A percentile compares a stretch with the other conserved stretches of the same genome.
These are phyloP conservation scores for Stemphylium vesicarium DNA, from an alignment of 2,329 filamentous ascomycete genomes.

Conservation along the genomic window DNA sequence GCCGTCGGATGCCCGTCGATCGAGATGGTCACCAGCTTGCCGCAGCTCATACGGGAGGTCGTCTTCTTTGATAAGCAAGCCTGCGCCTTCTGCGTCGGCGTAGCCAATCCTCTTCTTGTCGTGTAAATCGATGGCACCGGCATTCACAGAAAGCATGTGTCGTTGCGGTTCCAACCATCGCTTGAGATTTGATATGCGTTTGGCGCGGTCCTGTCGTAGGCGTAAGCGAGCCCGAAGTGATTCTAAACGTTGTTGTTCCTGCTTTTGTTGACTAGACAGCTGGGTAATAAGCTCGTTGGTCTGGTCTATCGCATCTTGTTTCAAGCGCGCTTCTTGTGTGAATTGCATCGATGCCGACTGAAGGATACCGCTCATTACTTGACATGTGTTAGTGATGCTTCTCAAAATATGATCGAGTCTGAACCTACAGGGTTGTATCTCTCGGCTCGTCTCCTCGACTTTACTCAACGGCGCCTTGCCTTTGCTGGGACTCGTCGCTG, in stretches of 20 bases:
- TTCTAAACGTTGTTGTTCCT: slow-evolving; percentile 76
- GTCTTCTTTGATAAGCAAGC: slow-evolving; percentile 33
- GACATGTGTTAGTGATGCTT: neutral
- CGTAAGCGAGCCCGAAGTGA: slow-evolving; percentile 70
- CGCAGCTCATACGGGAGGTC: slow-evolving; percentile 38
- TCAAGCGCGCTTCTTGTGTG: slow-evolving; percentile 78
- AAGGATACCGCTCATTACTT: slow-evolving; percentile 81
- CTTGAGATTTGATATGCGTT: slow-evolving; percentile 79
- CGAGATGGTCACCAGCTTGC: slow-evolving; percentile 39
- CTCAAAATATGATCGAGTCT: too few relatives aligned
- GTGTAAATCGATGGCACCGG: slow-evolving; percentile 52
- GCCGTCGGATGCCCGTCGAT: slow-evolving; percentile 39
- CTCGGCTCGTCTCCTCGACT: slow-evolving; percentile 76
- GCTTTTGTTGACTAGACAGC: slow-evolving; percentile 77
- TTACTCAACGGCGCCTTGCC: slow-evolving; percentile 50
- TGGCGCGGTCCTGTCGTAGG: slow-evolving; percentile 66
- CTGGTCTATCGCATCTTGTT: slow-evolving; percentile 82
- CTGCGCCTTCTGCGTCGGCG: slow-evolving; percentile 51
- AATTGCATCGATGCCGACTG: slow-evolving; percentile 80
- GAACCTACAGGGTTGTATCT: slow-evolving; percentile 77
- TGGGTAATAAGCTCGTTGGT: slow-evolving; percentile 82
- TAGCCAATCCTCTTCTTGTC: slow-evolving; percentile 52
- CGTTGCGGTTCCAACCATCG: slow-evolving; percentile 76
- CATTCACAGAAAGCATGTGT: slow-evolving; percentile 55
- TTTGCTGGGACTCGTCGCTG: slow-evolving; percentile 44